phyloP scores from a whole-genome alignment of 2,329 filamentous ascomycete genomes.

The Aureobasidium zeae region DNA sequence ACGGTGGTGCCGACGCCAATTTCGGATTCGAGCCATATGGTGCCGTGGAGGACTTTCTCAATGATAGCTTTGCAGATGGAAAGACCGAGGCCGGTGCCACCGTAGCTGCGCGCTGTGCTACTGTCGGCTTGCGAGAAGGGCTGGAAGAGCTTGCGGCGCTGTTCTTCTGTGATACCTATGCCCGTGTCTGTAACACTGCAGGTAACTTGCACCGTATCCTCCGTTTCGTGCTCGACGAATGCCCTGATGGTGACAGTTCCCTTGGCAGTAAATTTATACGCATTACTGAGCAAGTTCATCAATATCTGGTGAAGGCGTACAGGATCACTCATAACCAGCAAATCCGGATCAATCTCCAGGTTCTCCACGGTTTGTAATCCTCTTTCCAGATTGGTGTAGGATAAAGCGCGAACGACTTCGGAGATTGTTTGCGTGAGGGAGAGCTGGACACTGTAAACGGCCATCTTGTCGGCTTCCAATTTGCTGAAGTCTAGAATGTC shows the following conservation, averaged over 20 bases:
- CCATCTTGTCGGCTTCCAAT: conserved; percentile 46
- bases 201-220: conserved; percentile 62
- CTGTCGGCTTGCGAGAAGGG: conserved; percentile 90
- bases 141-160: conserved; percentile 76
- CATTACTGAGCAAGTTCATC: conserved; percentile 84
- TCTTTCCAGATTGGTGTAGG: conserved; percentile 54
- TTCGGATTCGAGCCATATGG: conserved; percentile 70
- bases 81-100: conserved; percentile 79
- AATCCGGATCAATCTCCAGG: conserved; percentile 45
- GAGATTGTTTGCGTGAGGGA: conserved; percentile 49
- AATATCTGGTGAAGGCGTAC: conserved; percentile 44
- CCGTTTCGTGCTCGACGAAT: conserved; percentile 59
- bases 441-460: conserved; percentile 51
- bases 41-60: conserved; percentile 82
- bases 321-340: conserved; percentile 44
- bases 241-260: conserved; percentile 80
- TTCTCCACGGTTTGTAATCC: conserved; percentile 50
- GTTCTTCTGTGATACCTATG: conserved; percentile 77
- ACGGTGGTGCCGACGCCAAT: conserved; percentile 61
- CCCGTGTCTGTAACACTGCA: conserved; percentile 86
- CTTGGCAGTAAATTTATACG: conserved; percentile 84
- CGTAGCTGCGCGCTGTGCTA: conserved; percentile 82
- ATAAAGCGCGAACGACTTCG: conserved; percentile 54
- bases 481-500: conserved; percentile 46
- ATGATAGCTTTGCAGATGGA: conserved; percentile 94